Evolutionary conservation across 176 grass and related monocot species (phyloP), one percentile per base, ranked within the genome.

Genomic region (Thalia dealbata): DNA sequence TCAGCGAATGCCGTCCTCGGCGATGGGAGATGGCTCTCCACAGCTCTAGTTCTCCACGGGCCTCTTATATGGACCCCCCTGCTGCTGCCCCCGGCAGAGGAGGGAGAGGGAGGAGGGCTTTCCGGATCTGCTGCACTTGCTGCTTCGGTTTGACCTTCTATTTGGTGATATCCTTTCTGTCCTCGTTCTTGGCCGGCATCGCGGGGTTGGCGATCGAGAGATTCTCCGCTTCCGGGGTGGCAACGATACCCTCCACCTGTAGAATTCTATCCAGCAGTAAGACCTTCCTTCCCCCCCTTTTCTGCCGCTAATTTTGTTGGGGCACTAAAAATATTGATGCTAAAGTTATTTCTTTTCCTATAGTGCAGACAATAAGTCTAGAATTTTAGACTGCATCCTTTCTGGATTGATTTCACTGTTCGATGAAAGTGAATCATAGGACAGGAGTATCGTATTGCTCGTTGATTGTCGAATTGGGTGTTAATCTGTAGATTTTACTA

Each of bases 211-310:
- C 75, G 35, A 85, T 96, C 52, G 86, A 87, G 19, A 78, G 83
- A 15, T 76, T 96, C 69, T 96, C 89, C 0, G 83, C 89, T 48
- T 86, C 82, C 12, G 62, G 86, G 3, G 79, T 84, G 3, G 82
- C 92, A 73, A 87, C 89, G 52, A 60, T 92, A 59, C 82, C 89
- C 51, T 90, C 92, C 69, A 96, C 89, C 69, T 96, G 92, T 82
- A 91, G 85, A 75, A 79, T 96, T 82, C 82, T 96, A 43, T 89
- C 92, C 42, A 88, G 75, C 35, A 84, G 92, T 96, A 52, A 79
- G 87, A 78, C 1, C 21, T 81, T 50, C 9, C 54, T 74, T 27
- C 26, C 60, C 22, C 13, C 28, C 28, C 3, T 23, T 11, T 63
- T 10, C 60, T 3, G 24, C 60, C 1, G 24, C 3, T 52, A 52